A percentile compares a stretch with the other conserved stretches of the same genome.
These are phyloP conservation scores for Williopsis jadinii DNA, from an alignment of 1,139 yeast species.

Conservation along the genomic window DNA sequence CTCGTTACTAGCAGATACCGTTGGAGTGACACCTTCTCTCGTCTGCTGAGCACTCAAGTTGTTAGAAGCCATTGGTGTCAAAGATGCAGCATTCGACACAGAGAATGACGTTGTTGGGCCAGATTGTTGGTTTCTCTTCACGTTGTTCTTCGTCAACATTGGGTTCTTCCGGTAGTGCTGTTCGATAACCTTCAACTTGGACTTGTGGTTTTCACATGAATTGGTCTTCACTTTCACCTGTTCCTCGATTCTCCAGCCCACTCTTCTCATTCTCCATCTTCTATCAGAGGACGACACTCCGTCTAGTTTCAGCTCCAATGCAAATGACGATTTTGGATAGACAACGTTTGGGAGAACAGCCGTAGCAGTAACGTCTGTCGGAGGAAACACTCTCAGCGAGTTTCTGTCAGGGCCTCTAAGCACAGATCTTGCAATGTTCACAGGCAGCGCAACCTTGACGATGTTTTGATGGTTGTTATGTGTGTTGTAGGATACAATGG, in stretches of 20 bases:
- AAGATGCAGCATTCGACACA: constrained; percentile 10
- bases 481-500: constrained; percentile 43
- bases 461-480: constrained; percentile 15
- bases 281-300: constrained; percentile 59
- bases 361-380: constrained; percentile 83
- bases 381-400: constrained; percentile 88
- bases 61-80: constrained; percentile 5
- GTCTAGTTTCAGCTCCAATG: constrained; percentile 75
- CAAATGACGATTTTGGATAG: constrained; percentile 81
- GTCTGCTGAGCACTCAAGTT: constrained; percentile 5
- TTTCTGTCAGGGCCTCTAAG: constrained; percentile 79
- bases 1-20: neutral
- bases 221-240: constrained; percentile 51
- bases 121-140: constrained; percentile 31
- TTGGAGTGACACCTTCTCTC: constrained; percentile 1
- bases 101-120: constrained; percentile 30
- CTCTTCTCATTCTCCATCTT: constrained; percentile 90
- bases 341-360: constrained; percentile 84
- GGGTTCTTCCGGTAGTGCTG: constrained; percentile 33
- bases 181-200: constrained; percentile 41
- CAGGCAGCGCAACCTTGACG: constrained; percentile 41
- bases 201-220: constrained; percentile 49
- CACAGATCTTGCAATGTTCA: constrained; percentile 73
- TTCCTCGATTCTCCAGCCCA: constrained; percentile 90
- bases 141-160: constrained; percentile 19